A percentile compares a stretch with the other conserved stretches of the same genome.
phyloP scores from a whole-genome alignment of 345 rosid genomes.

The Geranium brycei region DNA sequence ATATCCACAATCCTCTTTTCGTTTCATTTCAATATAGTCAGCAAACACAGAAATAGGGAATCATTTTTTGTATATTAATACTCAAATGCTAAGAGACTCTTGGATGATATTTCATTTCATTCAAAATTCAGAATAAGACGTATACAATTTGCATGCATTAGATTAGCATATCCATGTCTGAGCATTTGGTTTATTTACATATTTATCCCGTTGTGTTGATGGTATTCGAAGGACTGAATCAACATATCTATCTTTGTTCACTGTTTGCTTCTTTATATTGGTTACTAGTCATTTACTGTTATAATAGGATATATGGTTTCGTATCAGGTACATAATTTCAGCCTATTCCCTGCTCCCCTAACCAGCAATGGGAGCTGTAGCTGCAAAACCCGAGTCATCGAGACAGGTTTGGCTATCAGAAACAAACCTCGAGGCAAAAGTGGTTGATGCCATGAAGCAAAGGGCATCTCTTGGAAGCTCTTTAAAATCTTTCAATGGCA shows the following conservation, averaged over 20 bases:
- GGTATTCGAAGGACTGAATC: background rate
- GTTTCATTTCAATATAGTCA: too few species aligned
- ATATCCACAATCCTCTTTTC: too few species aligned
- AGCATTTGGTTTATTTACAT: too few species aligned
- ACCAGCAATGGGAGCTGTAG: constrained; percentile 48
- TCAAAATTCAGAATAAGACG: background rate
- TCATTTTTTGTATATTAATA: too few species aligned
- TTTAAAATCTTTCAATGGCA: constrained; percentile 67
- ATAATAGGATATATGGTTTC: background rate
- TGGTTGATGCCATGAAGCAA: constrained; percentile 65
- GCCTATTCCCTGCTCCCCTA: background rate
- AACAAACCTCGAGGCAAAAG: constrained; percentile 72
- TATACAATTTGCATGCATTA: background rate
- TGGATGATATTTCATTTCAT: too few species aligned
- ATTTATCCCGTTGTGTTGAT: too few species aligned
- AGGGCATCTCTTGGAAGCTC: constrained; percentile 52
- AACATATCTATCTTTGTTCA: background rate
- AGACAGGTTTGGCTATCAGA: constrained; percentile 37
- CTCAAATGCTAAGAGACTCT: too few species aligned
- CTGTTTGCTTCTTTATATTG: background rate
- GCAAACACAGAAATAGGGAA: too few species aligned
- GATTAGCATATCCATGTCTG: background rate
- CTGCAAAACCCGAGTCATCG: constrained; percentile 32
- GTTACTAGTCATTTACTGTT: background rate
- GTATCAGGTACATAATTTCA: constrained; percentile 12